Evolutionary conservation across 352 stramenopile species (phyloP), one percentile per base, ranked within the genome.

Genomic region (Elongisporangium undulatum): DNA sequence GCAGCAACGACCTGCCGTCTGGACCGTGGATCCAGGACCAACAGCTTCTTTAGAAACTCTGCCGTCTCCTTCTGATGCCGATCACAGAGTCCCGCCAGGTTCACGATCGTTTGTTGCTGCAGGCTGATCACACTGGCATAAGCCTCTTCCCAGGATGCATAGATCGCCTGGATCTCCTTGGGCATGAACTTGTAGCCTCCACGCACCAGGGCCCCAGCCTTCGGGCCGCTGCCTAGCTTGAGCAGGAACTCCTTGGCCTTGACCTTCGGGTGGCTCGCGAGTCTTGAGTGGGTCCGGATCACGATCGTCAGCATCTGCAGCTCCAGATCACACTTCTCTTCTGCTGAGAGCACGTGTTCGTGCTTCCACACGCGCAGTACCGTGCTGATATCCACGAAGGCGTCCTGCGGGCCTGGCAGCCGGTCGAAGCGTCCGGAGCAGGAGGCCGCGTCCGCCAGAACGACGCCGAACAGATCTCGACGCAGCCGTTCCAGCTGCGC

Each of bases 101-200:
- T 82, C 7, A 70, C 77, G 26, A 93, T 83, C 0, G 80, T 89
- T 49, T 94, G 81, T 45, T 94, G 86, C 61, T 95, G 86, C 3
- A 94, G 56, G 22, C 78, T 66, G 17, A 92, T 74, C 0, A 95
- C 78, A n/a, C 76, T 87, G 0, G 51, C 68, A n/a, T 89, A 94
- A 1, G 82, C 86, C 68, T 92, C 77, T 63, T 90, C 71, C 86
- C 84, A 95, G 16, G 63, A 67, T 20, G 56, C 49, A 55, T 67
- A 77, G 8, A 72, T 57, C 2, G 73, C 67, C 1, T 67, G 72
- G 2, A 79, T 63, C 17, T 82, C 79, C 2, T 49, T 59, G 6
- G 67, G 59, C 58, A 65, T 68, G 56, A 2, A 50, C 4, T 4
- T 68, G 60, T 21, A 57, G 55, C 45, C 26, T 55, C 58, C 49